A percentile compares a stretch with the other conserved stretches of the same genome.
phyloP scores from a whole-genome alignment of 768 basidiomycete species.

The Kwoniella pini region DNA sequence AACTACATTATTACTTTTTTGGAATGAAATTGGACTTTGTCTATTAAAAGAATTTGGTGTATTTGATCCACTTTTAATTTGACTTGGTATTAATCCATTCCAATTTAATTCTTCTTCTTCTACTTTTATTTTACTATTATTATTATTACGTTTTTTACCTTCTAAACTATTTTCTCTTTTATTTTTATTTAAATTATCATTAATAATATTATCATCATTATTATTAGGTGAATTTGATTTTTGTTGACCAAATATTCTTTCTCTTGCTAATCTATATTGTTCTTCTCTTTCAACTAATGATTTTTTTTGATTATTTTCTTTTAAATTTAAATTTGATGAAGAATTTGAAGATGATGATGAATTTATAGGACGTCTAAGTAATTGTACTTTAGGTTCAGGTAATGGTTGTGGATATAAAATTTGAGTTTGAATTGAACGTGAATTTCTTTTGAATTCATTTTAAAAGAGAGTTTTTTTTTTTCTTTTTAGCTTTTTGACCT shows the following conservation, averaged over 20 bases:
- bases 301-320: constrained; percentile 45
- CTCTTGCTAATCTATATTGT: constrained; percentile 43
- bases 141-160: neutral
- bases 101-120: neutral
- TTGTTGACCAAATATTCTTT: constrained; percentile 41
- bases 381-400: constrained; percentile 17
- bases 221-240: neutral
- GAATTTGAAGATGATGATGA: constrained; percentile 2
- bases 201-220: too few species aligned
- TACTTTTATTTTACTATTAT: neutral
- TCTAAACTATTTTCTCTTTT: constrained; percentile 3
- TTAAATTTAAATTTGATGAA: neutral
- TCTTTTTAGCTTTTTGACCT: too few species aligned
- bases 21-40: constrained; percentile 2
- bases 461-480: constrained; percentile 12
- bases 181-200: too few species aligned
- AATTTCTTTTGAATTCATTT: constrained; percentile 13
- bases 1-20: constrained; percentile 12
- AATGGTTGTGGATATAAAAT: constrained; percentile 16
- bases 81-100: constrained; percentile 15
- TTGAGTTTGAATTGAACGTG: constrained; percentile 6
- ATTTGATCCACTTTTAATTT: constrained; percentile 5
- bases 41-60: neutral
- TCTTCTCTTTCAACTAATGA: constrained; percentile 42
- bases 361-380: constrained; percentile 16